Percentiles rank a stretch among this genome's conserved stretches.
These are phyloP conservation scores for Reticulascus tulasneorum DNA, from an alignment of 2,329 filamentous ascomycete species.

Conservation along the genomic window DNA sequence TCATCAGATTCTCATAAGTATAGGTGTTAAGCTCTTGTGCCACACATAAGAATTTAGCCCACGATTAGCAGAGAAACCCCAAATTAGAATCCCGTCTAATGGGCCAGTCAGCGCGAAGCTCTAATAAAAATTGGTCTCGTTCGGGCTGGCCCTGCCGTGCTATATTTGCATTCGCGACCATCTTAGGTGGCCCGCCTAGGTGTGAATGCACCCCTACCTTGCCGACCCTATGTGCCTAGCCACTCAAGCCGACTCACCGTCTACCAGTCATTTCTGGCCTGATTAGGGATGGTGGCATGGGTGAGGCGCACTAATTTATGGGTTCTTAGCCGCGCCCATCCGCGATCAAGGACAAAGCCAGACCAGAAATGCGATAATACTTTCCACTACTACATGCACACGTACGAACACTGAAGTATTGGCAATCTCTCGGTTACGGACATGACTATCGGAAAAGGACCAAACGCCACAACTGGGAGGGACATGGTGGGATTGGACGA, in stretches of 20 bases:
- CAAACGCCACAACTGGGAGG: constrained; percentile 4
- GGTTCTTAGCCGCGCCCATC: constrained; percentile 12
- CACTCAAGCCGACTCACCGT: constrained; percentile 6
- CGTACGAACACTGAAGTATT: too few relatives aligned
- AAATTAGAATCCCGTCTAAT: constrained; percentile 8
- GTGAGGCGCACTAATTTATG: constrained; percentile 6
- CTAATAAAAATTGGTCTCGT: constrained; percentile 2
- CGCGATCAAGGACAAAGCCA: constrained; percentile 2
- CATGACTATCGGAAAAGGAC: constrained; percentile 1
- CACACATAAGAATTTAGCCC: constrained; percentile 3
- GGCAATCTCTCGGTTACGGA: too few relatives aligned
- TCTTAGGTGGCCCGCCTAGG: constrained; percentile 6
- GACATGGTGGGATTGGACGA: not conserved
- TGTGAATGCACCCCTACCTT: too few relatives aligned
- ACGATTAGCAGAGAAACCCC: not conserved
- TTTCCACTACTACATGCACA: constrained; percentile 3
- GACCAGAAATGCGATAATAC: constrained; percentile 3
- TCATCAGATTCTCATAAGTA: not conserved
- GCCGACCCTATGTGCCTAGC: too few relatives aligned
- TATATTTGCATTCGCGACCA: constrained; percentile 5
- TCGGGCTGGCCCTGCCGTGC: constrained; percentile 7
- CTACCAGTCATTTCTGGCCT: constrained; percentile 5
- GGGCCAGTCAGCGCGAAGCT: constrained; percentile 9
- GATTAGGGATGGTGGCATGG: constrained; percentile 6
- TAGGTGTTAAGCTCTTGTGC: not conserved